phyloP scores from a whole-genome alignment of 164 flowering plant genomes.

The Annona squamosa region DNA sequence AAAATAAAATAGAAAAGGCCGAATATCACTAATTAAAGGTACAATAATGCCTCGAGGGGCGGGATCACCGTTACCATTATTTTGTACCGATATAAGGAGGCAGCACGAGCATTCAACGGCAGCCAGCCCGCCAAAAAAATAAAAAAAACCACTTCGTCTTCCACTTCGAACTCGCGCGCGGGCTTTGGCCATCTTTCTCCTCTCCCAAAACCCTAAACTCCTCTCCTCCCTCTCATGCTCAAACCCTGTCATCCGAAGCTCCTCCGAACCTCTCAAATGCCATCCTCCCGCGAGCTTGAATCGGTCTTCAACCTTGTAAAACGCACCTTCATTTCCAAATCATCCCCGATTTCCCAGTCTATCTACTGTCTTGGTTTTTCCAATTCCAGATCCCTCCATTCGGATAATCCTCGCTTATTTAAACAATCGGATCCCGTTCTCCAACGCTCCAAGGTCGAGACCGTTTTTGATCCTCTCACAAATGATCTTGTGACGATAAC shows the following conservation, averaged over 20 bases:
- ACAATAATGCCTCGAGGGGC: too few species aligned
- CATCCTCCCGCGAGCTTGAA: neutral
- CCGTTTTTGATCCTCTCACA: neutral
- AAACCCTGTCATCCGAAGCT: neutral
- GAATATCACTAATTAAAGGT: too few species aligned
- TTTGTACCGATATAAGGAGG: too few species aligned
- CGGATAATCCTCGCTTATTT: slow-evolving; percentile 2
- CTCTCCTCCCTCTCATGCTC: neutral
- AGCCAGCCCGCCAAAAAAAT: too few species aligned
- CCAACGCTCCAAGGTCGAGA: slow-evolving; percentile 2
- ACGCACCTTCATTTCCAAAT: slow-evolving; percentile 3
- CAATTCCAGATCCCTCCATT: slow-evolving; percentile 5
- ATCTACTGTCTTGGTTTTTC: slow-evolving; percentile 16
- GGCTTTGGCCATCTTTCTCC: neutral
- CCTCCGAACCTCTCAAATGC: neutral
- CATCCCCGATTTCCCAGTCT: slow-evolving; percentile 1
- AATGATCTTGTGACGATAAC: neutral
- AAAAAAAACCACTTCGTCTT: too few species aligned
- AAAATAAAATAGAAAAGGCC: too few species aligned
- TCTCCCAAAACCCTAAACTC: neutral
- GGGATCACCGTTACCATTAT: too few species aligned
- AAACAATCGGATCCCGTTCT: slow-evolving; percentile 4
- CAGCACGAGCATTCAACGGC: too few species aligned
- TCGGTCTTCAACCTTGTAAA: slow-evolving; percentile 7
- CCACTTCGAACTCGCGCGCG: neutral